Percentiles rank a stretch among this genome's conserved stretches.
phyloP scores from a whole-genome alignment of 139 green algal genomes.

The Cymbomonas tetramitiformis region DNA sequence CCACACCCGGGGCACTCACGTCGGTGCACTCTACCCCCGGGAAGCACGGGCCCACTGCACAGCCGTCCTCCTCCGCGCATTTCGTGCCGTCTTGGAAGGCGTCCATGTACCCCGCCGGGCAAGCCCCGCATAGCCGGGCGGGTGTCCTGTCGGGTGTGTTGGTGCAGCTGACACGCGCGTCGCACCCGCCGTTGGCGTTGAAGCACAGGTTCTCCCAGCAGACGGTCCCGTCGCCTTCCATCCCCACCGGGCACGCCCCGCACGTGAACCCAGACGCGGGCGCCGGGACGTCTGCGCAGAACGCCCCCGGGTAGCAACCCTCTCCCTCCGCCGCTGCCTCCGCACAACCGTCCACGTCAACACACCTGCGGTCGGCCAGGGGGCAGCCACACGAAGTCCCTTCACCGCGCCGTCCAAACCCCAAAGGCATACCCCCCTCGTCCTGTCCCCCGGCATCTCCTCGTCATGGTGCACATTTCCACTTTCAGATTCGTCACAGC shows the following conservation, averaged over 20 bases:
- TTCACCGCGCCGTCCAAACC: too few species aligned
- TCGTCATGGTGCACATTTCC: too few species aligned
- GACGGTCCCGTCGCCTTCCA: neutral
- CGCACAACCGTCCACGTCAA: slow-evolving; percentile 1
- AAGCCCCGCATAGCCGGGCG: neutral
- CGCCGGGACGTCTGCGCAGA: neutral
- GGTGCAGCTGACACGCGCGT: neutral
- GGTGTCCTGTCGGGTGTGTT: neutral
- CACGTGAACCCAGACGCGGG: neutral
- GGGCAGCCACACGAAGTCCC: too few species aligned
- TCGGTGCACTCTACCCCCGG: too few species aligned
- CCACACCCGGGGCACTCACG: too few species aligned
- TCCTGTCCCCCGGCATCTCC: too few species aligned
- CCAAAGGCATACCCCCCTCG: too few species aligned
- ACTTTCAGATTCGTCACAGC: too few species aligned
- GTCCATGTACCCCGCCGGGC: neutral
- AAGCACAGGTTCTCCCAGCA: slow-evolving; percentile 7
- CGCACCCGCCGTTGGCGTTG: neutral
- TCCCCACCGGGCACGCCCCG: slow-evolving; percentile 1
- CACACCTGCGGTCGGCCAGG: too few species aligned
- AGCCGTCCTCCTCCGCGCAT: slow-evolving; percentile 1
- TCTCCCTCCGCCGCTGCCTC: too few species aligned
- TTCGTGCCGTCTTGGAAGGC: neutral
- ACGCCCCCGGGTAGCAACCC: neutral
- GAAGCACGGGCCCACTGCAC: too few species aligned